These are phyloP conservation scores for Russula foetens DNA, from an alignment of 768 basidiomycete genomes.

Conservation along the genomic window DNA sequence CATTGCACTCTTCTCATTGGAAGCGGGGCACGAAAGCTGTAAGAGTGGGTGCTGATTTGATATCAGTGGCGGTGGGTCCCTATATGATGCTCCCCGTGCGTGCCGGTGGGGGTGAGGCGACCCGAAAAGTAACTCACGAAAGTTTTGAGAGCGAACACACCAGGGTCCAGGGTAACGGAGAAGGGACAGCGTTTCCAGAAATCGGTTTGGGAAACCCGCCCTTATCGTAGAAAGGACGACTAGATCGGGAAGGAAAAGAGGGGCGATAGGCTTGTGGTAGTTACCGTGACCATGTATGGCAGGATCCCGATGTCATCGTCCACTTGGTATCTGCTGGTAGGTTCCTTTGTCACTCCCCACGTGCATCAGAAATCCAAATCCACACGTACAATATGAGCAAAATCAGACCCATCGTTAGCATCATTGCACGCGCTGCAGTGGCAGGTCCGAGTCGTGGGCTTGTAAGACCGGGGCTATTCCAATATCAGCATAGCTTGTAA, in stretches of 20 bases:
- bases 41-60: neutral
- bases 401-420: neutral
- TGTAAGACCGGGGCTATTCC: constrained; percentile 3
- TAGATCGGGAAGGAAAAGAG: constrained; percentile 5
- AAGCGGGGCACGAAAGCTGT: neutral
- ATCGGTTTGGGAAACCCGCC: neutral
- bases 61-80: neutral
- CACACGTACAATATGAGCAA: neutral
- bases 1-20: neutral
- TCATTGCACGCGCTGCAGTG: neutral
- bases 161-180: constrained; percentile 15
- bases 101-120: neutral
- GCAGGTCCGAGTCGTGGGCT: neutral
- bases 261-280: constrained; percentile 6
- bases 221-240: constrained; percentile 9
- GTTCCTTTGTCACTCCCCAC: neutral
- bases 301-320: constrained; percentile 3
- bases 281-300: constrained; percentile 16
- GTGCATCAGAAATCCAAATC: constrained; percentile 6
- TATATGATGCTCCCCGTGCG: no score
- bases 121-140: neutral
- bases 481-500: constrained; percentile 13
- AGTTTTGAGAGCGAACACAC: neutral
- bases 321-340: neutral
- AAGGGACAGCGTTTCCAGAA: neutral